phyloP scores from a whole-genome alignment of 306 rosid species.

The Chamaecrista fasciculata region DNA sequence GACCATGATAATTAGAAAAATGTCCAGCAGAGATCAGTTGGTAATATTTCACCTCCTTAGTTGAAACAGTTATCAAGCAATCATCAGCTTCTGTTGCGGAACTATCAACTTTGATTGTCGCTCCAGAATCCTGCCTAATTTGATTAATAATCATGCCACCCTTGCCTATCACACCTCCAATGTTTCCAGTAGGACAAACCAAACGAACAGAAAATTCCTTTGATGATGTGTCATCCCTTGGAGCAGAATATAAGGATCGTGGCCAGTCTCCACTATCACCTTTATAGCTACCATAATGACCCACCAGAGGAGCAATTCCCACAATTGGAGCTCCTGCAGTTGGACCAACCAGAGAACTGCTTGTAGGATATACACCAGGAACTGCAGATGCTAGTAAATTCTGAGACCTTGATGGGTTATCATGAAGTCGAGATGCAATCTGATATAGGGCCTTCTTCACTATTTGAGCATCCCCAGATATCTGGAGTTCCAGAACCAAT shows the following conservation, averaged over 20 bases:
- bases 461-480: slow-evolving; percentile 71
- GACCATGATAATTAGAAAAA: not conserved
- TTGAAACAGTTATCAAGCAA: slow-evolving; percentile 72
- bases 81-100: slow-evolving; percentile 89
- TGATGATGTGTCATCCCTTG: slow-evolving; percentile 76
- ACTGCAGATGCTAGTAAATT: slow-evolving; percentile 68
- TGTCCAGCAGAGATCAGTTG: not conserved
- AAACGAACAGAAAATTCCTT: slow-evolving; percentile 77
- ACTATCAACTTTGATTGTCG: slow-evolving; percentile 91
- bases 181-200: slow-evolving; percentile 81
- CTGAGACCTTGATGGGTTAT: slow-evolving; percentile 89
- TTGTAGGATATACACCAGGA: slow-evolving; percentile 47
- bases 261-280: slow-evolving; percentile 83
- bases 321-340: slow-evolving; percentile 64
- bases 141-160: slow-evolving; percentile 93
- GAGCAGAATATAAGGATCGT: slow-evolving; percentile 77
- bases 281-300: slow-evolving; percentile 81
- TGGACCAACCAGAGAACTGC: slow-evolving; percentile 70
- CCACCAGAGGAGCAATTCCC: slow-evolving; percentile 77
- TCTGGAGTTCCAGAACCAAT: slow-evolving; percentile 40
- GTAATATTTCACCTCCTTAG: slow-evolving; percentile 70
- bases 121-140: slow-evolving; percentile 94
- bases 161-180: slow-evolving; percentile 97
- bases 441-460: slow-evolving; percentile 81
- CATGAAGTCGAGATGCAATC: slow-evolving; percentile 78